A percentile compares a stretch with the other conserved stretches of the same genome.
Evolutionary conservation across 345 rosid species (phyloP).

Genomic region (Melaleuca quinquenervia): DNA sequence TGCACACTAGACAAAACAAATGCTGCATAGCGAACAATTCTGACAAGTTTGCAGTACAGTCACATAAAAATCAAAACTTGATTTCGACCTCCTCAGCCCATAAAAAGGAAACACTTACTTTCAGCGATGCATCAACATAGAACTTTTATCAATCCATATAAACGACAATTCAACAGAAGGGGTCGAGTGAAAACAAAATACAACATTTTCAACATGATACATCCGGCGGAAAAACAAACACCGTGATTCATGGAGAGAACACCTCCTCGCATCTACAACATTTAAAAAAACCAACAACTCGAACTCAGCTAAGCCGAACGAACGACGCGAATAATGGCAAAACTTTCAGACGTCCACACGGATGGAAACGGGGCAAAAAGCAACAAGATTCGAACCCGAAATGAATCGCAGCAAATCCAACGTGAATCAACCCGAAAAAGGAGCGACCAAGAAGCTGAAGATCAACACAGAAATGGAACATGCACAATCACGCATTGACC

Average conservation of each 20-base stretch:
- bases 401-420: background rate
- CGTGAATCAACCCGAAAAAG: background rate
- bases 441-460: background rate
- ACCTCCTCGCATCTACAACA: background rate
- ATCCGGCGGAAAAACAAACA: background rate
- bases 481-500: background rate
- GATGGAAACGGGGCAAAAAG: background rate
- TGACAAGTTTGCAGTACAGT: background rate
- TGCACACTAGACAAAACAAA: background rate
- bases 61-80: background rate
- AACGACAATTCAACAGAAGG: background rate
- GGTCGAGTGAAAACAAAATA: background rate
- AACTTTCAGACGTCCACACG: background rate
- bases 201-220: background rate
- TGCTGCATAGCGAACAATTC: background rate
- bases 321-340: background rate
- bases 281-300: background rate
- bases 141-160: background rate
- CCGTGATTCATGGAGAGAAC: background rate
- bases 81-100: background rate
- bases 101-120: background rate
- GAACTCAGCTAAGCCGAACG: accelerated
- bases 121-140: background rate
- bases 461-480: background rate
- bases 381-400: background rate